Percentiles rank a stretch among this genome's conserved stretches.
Conservation (phyloP, 257 asterid species). For the Solanum sitiens region DNA sequence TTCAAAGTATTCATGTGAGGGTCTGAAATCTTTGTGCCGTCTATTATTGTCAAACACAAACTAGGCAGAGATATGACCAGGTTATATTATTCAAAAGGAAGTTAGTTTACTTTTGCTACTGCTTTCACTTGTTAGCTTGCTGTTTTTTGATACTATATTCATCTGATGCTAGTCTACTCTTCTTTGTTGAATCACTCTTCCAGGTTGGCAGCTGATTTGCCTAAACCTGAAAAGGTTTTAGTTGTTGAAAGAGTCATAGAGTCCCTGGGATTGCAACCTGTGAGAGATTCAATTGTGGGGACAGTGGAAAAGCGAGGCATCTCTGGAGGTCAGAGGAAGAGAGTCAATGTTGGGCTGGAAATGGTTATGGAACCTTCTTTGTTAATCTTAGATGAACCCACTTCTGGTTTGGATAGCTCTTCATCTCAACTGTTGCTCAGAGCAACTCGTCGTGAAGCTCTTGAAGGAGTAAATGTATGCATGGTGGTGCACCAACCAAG, state of each 20-base stretch:
- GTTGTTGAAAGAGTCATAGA: constrained; percentile 91
- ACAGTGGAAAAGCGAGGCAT: constrained; percentile 96
- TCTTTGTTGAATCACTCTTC: constrained; percentile 1
- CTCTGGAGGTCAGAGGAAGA: constrained; percentile 95
- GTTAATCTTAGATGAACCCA: constrained; percentile 93
- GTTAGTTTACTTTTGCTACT: neutral
- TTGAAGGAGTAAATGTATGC: constrained; percentile 93
- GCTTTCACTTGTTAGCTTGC: neutral
- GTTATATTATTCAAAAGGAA: neutral
- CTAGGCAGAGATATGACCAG: neutral
- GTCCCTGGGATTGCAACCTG: constrained; percentile 80
- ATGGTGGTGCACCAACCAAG: constrained; percentile 99
- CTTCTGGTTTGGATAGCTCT: constrained; percentile 98
- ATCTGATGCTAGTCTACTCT: neutral
- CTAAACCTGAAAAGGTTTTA: constrained; percentile 74
- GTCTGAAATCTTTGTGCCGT: neutral
- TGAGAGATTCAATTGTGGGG: constrained; percentile 94
- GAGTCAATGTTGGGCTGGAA: constrained; percentile 96
- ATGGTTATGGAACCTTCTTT: constrained; percentile 99
- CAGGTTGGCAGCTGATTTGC: constrained; percentile 64
- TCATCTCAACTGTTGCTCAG: constrained; percentile 84
- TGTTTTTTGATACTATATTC: neutral
- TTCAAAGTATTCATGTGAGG: neutral
- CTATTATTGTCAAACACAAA: neutral
- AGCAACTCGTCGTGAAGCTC: constrained; percentile 98